A percentile compares a stretch with the other conserved stretches of the same genome.
These are phyloP conservation scores for Fennellomyces sp. DNA, from an alignment of 371 early-diverging fungal genomes.

Conservation along the genomic window DNA sequence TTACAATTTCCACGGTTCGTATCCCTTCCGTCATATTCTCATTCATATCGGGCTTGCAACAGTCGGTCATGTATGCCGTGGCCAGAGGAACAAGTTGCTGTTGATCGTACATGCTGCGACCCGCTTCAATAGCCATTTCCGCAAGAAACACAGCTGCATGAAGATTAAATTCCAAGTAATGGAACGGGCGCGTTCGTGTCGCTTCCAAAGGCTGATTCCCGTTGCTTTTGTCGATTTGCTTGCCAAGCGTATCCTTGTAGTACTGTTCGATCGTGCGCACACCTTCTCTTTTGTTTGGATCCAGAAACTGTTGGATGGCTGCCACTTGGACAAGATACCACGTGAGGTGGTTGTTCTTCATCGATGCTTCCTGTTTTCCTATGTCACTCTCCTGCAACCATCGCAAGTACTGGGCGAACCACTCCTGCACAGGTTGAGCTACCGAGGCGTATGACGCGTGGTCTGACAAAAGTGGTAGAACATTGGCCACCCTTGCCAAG, in stretches of 20 bases:
- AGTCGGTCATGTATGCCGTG: constrained; percentile 17
- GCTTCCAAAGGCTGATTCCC: constrained; percentile 46
- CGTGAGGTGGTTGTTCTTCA: constrained; percentile 36
- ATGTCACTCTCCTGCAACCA: constrained; percentile 30
- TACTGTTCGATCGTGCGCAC: constrained; percentile 11
- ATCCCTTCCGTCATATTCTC: constrained; percentile 36
- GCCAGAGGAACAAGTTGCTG: constrained; percentile 25
- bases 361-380: constrained; percentile 19
- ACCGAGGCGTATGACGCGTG: constrained; percentile 18
- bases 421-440: constrained; percentile 12
- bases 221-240: constrained; percentile 27
- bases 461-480: constrained; percentile 27
- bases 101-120: constrained; percentile 3
- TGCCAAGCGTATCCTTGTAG: constrained; percentile 18
- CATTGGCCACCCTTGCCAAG: constrained; percentile 32
- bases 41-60: constrained; percentile 8
- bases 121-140: constrained; percentile 16
- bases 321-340: constrained; percentile 39
- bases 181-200: constrained; percentile 33
- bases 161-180: constrained; percentile 48
- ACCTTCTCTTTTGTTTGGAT: neutral
- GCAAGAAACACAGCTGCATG: constrained; percentile 35
- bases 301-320: constrained; percentile 25
- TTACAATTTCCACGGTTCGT: constrained; percentile 26
- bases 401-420: constrained; percentile 30